Evolutionary conservation across 495 filamentous ascomycete genomes (phyloP).

Genomic region (Trypethelium eluteriae): DNA sequence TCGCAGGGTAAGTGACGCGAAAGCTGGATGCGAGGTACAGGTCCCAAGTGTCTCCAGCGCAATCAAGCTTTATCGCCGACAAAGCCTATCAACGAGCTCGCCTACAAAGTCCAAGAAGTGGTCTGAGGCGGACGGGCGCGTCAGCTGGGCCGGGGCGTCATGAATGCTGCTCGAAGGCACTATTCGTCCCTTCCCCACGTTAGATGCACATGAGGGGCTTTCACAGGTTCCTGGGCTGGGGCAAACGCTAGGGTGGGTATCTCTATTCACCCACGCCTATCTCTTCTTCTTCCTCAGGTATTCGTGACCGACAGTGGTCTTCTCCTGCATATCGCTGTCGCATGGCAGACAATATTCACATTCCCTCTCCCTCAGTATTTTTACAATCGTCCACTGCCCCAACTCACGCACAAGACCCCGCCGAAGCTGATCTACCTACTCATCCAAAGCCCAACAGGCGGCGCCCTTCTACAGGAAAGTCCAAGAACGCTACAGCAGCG

Average conservation of each 20-base stretch:
- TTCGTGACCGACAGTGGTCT: slow-evolving; percentile 5
- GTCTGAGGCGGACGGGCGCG: not conserved
- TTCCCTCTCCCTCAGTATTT: slow-evolving; percentile 57
- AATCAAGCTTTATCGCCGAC: not conserved
- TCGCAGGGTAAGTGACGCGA: not conserved
- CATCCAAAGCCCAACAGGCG: slow-evolving; percentile 15
- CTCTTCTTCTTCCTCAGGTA: not conserved
- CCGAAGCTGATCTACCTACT: slow-evolving; percentile 31
- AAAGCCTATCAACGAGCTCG: not conserved
- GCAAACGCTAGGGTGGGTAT: not conserved
- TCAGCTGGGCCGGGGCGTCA: slow-evolving; percentile 2
- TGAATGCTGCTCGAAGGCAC: not conserved
- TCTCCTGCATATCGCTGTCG: not conserved
- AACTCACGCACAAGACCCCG: slow-evolving; percentile 14
- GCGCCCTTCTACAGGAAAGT: slow-evolving; percentile 15
- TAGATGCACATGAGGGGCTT: not conserved
- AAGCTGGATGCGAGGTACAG: not conserved
- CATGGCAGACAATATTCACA: slow-evolving; percentile 52
- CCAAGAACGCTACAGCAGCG: slow-evolving; percentile 12
- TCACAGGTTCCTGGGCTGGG: not conserved
- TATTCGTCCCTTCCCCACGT: not conserved
- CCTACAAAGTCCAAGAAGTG: not conserved
- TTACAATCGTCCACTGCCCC: slow-evolving; percentile 37
- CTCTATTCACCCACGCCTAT: not conserved
- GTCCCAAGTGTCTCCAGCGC: not conserved